Conservation (phyloP, 768 basidiomycete genomes). For the Collybia nuda region DNA sequence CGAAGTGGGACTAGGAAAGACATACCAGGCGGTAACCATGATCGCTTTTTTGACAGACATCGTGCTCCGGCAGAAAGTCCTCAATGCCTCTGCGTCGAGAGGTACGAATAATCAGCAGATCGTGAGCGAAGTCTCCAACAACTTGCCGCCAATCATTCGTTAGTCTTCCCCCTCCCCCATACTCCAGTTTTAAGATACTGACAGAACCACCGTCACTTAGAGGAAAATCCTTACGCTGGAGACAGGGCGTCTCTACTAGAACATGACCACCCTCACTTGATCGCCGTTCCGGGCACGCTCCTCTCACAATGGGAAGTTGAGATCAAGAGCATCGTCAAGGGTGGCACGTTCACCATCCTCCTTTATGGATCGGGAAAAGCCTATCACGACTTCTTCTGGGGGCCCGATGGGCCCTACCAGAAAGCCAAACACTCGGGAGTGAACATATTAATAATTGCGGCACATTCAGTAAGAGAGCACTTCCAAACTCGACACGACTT, state of each 20-base stretch:
- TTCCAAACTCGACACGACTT: neutral
- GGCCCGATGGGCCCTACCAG: conserved; percentile 5
- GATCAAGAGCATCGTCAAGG: conserved; percentile 11
- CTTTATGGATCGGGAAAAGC: conserved; percentile 14
- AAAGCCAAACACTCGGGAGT: conserved; percentile 12
- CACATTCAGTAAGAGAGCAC: conserved; percentile 18
- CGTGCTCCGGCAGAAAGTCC: conserved; percentile 7
- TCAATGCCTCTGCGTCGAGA: too few species aligned
- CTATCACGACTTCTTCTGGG: conserved; percentile 18
- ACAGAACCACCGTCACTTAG: neutral
- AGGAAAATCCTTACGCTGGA: neutral
- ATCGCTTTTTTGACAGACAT: conserved; percentile 18
- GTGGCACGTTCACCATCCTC: conserved; percentile 20
- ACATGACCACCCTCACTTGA: conserved; percentile 15
- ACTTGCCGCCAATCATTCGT: conserved; percentile 6
- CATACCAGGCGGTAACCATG: conserved; percentile 15
- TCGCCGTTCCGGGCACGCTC: conserved; percentile 19
- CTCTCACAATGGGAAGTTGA: conserved; percentile 20
- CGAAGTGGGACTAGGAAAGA: conserved; percentile 33
- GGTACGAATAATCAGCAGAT: too few species aligned
- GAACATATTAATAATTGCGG: conserved; percentile 21
- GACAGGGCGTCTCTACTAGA: neutral
- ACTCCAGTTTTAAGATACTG: too few species aligned
- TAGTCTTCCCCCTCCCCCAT: neutral
- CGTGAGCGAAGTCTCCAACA: neutral